Conservation (phyloP, 139 green algal genomes). For the Asterochloris erici region DNA sequence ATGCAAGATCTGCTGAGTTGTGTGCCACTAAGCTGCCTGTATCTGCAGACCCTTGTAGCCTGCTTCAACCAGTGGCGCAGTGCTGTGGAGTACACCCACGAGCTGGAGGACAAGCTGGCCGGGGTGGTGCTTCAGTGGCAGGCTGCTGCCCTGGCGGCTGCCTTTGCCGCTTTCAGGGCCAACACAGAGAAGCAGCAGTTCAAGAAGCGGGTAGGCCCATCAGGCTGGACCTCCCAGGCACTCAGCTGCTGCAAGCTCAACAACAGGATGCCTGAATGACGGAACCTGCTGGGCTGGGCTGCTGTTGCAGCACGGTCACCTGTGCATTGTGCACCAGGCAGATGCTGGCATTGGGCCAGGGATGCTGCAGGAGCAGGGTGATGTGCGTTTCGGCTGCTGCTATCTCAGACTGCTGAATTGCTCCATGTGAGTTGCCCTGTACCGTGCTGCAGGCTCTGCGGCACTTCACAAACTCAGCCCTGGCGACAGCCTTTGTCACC, state of each 20-base stretch:
- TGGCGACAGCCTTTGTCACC: constrained; percentile 6
- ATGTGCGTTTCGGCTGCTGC: no score
- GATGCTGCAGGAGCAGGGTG: no score
- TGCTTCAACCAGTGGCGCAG: constrained; percentile 6
- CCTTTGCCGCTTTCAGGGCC: constrained; percentile 9
- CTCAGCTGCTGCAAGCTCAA: no score
- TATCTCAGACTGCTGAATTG: no score
- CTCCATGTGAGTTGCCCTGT: no score
- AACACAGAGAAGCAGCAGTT: constrained; percentile 7
- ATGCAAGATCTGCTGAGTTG: no score
- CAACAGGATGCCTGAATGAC: no score
- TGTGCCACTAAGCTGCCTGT: not conserved
- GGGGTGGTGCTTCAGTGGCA: constrained; percentile 1
- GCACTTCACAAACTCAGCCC: constrained; percentile 5
- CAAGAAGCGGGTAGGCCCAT: not conserved
- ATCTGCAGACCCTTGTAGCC: constrained; percentile 1
- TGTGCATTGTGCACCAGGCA: no score
- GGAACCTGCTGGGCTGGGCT: no score
- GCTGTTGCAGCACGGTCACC: no score
- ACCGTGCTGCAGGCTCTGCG: not conserved
- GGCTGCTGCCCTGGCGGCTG: not conserved
- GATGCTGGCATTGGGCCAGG: no score
- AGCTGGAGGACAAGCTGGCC: constrained; percentile 16
- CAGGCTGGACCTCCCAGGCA: no score
- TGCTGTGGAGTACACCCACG: not conserved